Evolutionary conservation across 768 basidiomycete species (phyloP).

Genomic region (Lactifluus rugatus): DNA sequence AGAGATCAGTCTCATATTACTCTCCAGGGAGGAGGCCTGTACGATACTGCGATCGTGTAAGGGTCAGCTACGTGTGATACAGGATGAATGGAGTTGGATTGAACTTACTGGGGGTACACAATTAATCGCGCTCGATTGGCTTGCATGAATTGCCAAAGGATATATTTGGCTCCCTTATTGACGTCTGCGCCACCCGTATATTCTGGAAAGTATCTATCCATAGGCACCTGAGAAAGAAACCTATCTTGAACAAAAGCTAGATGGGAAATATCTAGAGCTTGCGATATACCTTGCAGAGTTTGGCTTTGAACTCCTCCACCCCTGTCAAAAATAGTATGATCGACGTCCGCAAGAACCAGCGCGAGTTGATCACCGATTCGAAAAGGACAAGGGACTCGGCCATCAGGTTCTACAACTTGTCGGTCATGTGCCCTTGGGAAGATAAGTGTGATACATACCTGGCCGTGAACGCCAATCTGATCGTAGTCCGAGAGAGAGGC

Average conservation of each 20-base stretch:
- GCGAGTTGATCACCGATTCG: constrained; percentile 42
- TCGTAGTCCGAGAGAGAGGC: constrained; percentile 68
- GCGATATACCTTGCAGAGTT: constrained; percentile 31
- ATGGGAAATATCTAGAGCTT: not conserved
- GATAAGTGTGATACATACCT: constrained; percentile 20
- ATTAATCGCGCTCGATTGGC: constrained; percentile 29
- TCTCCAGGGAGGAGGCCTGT: too few species aligned
- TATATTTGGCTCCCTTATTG: constrained; percentile 38
- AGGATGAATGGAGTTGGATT: too few species aligned
- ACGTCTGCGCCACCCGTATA: constrained; percentile 36
- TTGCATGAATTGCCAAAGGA: constrained; percentile 40
- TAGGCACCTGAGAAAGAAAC: constrained; percentile 17
- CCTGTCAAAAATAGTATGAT: constrained; percentile 37
- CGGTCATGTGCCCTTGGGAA: not conserved
- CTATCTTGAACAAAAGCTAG: not conserved
- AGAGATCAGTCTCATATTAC: too few species aligned
- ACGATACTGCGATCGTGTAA: too few species aligned
- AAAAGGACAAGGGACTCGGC: constrained; percentile 41
- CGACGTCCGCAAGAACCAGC: constrained; percentile 34
- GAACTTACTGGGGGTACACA: not conserved
- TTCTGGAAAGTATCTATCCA: constrained; percentile 32
- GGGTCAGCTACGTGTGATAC: too few species aligned
- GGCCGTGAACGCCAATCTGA: too few species aligned
- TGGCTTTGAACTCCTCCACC: constrained; percentile 42
- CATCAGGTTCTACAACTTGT: constrained; percentile 32